Evolutionary conservation across 1,284 basidiomycete species (phyloP).

Genomic region (Cutaneotrichosporon spelunceum): DNA sequence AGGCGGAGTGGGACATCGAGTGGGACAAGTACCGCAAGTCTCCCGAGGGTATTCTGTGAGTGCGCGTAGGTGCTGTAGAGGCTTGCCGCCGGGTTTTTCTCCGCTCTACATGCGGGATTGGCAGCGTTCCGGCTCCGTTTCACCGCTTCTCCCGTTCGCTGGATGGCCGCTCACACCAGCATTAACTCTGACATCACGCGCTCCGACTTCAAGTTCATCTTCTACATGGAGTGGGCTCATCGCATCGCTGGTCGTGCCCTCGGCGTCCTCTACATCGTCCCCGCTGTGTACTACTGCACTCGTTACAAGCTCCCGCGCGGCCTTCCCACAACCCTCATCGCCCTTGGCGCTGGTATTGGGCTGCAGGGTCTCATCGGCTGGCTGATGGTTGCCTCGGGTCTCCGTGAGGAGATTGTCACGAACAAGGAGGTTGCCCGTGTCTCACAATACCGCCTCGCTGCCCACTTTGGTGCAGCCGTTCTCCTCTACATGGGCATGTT

Average conservation of each 20-base stretch:
- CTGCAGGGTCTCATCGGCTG: constrained; percentile 88
- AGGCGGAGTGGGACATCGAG: constrained; percentile 78
- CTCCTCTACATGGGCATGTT: constrained; percentile 90
- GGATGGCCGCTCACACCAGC: constrained; percentile 52
- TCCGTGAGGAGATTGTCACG: constrained; percentile 76
- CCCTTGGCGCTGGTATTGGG: constrained; percentile 75
- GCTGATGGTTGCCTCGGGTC: constrained; percentile 99
- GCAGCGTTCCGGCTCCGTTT: not conserved
- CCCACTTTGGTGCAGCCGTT: constrained; percentile 87
- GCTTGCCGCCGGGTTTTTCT: not conserved
- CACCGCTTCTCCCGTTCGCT: not conserved
- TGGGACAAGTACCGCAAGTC: constrained; percentile 94
- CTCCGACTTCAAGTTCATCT: constrained; percentile 92
- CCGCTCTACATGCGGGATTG: not conserved
- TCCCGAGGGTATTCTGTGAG: constrained; percentile 91
- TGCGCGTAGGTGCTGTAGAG: constrained; percentile 20
- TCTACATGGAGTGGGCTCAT: constrained; percentile 98
- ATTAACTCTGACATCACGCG: constrained; percentile 83
- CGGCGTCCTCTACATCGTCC: constrained; percentile 71
- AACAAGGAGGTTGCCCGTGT: constrained; percentile 85
- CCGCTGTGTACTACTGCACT: constrained; percentile 72
- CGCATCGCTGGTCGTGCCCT: constrained; percentile 88
- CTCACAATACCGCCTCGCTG: constrained; percentile 92
- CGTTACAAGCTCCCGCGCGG: constrained; percentile 64
- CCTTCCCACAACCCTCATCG: constrained; percentile 64